Percentiles rank a stretch among this genome's conserved stretches.
phyloP scores from a whole-genome alignment of 2,329 filamentous ascomycete species.

The Diplodia corticola region DNA sequence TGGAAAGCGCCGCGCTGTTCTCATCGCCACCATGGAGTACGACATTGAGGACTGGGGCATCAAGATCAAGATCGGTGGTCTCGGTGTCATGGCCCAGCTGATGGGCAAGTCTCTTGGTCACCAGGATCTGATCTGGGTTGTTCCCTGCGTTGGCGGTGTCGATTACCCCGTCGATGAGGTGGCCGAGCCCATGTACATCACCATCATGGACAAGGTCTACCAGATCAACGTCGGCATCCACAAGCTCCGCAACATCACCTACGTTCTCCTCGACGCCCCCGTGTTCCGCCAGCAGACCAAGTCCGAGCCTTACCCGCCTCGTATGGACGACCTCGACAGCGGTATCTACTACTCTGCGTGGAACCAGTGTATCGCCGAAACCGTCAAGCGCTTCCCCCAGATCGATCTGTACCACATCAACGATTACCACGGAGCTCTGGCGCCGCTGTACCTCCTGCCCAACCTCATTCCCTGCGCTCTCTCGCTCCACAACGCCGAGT shows the following conservation, averaged over 20 bases:
- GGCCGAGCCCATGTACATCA: constrained; percentile 63
- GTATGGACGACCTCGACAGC: constrained; percentile 69
- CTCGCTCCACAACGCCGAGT: constrained; percentile 69
- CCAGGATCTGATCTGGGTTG: constrained; percentile 62
- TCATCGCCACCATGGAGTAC: constrained; percentile 70
- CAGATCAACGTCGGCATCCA: constrained; percentile 66
- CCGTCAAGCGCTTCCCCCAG: constrained; percentile 58
- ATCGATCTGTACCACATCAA: constrained; percentile 67
- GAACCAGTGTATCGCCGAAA: constrained; percentile 68
- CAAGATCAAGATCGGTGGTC: constrained; percentile 70
- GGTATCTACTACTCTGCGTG: constrained; percentile 65
- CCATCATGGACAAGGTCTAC: constrained; percentile 61
- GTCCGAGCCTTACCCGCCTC: constrained; percentile 63
- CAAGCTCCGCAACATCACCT: constrained; percentile 64
- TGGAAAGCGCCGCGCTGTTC: constrained; percentile 14
- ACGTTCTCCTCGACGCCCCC: constrained; percentile 65
- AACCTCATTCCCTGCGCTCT: constrained; percentile 62
- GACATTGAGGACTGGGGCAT: constrained; percentile 70
- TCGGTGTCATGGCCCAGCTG: constrained; percentile 69
- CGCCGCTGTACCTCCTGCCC: constrained; percentile 65
- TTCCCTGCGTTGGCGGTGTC: constrained; percentile 57
- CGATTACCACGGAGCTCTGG: constrained; percentile 62
- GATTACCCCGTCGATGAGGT: constrained; percentile 62
- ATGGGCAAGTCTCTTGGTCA: constrained; percentile 67
- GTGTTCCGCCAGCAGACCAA: constrained; percentile 66